Percentiles rank a stretch among this genome's conserved stretches.
Evolutionary conservation across 1,139 yeast species (phyloP).

Genomic region (Hansenula sp.): DNA sequence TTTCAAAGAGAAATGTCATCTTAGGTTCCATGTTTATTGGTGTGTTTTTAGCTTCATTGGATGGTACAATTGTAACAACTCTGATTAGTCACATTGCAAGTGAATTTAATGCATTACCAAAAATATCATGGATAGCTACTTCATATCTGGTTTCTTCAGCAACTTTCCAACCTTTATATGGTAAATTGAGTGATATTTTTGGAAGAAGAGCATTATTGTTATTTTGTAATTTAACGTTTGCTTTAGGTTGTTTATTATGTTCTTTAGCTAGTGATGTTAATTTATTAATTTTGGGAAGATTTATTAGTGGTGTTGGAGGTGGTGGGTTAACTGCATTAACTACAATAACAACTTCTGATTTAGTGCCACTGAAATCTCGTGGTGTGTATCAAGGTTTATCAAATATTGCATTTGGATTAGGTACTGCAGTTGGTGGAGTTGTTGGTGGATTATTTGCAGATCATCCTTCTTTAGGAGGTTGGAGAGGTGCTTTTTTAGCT

Average conservation of each 20-base stretch:
- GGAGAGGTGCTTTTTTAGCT: constrained; percentile 64
- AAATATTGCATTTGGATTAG: constrained; percentile 61
- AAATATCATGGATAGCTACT: constrained; percentile 55
- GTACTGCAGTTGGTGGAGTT: constrained; percentile 68
- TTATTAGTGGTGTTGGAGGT: constrained; percentile 60
- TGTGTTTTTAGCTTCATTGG: constrained; percentile 49
- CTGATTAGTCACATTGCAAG: constrained; percentile 51
- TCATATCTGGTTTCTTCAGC: constrained; percentile 50
- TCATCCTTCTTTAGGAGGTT: constrained; percentile 43
- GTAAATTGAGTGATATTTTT: constrained; percentile 77
- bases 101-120: constrained; percentile 45
- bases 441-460: constrained; percentile 62
- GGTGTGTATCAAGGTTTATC: constrained; percentile 61
- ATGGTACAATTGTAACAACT: constrained; percentile 53
- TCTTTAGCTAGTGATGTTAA: constrained; percentile 35
- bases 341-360: constrained; percentile 52
- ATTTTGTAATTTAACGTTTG: constrained; percentile 40
- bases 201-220: constrained; percentile 55
- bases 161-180: constrained; percentile 70
- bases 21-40: constrained; percentile 35
- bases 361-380: constrained; percentile 52
- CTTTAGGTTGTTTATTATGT: constrained; percentile 46
- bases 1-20: constrained; percentile 16
- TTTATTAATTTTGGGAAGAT: constrained; percentile 55
- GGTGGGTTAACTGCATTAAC: constrained; percentile 56